Evolutionary conservation across 1,284 basidiomycete species (phyloP).

Genomic region (Volvariella surrecta): DNA sequence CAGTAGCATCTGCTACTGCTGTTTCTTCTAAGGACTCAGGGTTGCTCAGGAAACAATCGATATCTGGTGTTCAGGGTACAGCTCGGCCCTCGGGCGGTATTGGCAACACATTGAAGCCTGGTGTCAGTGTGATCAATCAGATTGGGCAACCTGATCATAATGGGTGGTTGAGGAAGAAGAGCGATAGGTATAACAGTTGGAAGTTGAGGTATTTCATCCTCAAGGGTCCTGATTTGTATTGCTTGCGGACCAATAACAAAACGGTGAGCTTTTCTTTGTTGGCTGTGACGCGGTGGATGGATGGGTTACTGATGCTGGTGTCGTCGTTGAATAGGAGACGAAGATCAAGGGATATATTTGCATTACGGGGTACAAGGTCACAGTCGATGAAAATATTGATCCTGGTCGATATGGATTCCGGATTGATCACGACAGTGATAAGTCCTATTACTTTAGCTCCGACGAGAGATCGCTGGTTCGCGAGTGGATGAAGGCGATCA

Average conservation of each 20-base stretch:
- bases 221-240: slow-evolving; percentile 88
- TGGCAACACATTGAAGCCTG: slow-evolving; percentile 31
- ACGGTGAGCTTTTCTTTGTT: slow-evolving; percentile 38
- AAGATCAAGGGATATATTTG: slow-evolving; percentile 96
- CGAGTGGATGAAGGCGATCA: slow-evolving; percentile 99
- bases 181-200: slow-evolving; percentile 91
- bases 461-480: slow-evolving; percentile 80
- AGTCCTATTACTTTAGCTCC: slow-evolving; percentile 86
- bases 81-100: slow-evolving; percentile 5
- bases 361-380: slow-evolving; percentile 87
- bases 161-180: slow-evolving; percentile 96
- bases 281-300: slow-evolving; percentile 2
- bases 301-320: background rate
- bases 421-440: slow-evolving; percentile 85
- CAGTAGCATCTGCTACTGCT: background rate
- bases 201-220: slow-evolving; percentile 92
- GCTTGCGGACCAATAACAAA: slow-evolving; percentile 63
- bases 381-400: slow-evolving; percentile 87
- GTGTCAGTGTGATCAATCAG: slow-evolving; percentile 73
- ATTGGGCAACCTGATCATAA: slow-evolving; percentile 83
- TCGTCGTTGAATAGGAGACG: slow-evolving; percentile 52
- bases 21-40: too few relatives aligned
- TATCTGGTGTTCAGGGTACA: too few relatives aligned
- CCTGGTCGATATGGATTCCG: slow-evolving; percentile 95
- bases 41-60: too few relatives aligned